Conservation (phyloP, 768 basidiomycete species). For the Fibroporia radiculosa region DNA sequence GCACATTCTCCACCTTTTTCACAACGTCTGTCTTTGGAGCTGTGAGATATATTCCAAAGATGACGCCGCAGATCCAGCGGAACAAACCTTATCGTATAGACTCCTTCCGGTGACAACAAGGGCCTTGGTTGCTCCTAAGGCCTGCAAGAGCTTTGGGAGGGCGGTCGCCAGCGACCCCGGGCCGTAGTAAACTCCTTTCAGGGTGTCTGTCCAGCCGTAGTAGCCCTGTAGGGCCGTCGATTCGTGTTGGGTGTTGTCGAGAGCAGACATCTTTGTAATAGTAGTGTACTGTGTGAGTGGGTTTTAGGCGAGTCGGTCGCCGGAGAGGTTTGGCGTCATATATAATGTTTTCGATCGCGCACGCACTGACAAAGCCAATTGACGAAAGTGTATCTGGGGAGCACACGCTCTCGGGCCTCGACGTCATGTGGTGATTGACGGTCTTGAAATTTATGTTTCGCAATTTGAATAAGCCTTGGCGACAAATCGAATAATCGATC, state of each 20-base stretch:
- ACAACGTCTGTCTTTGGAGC: conserved; percentile 50
- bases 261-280: conserved; percentile 9
- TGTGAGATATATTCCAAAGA: neutral
- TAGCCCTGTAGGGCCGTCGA: conserved; percentile 36
- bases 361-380: too few species aligned
- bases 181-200: conserved; percentile 66
- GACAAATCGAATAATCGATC: too few species aligned
- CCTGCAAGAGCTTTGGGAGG: conserved; percentile 52
- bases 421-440: too few species aligned
- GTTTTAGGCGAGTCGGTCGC: too few species aligned
- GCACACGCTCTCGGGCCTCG: too few species aligned
- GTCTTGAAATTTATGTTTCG: too few species aligned
- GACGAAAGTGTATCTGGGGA: too few species aligned
- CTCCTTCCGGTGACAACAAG: conserved; percentile 68
- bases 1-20: conserved; percentile 42
- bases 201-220: conserved; percentile 60
- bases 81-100: conserved; percentile 51
- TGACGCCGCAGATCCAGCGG: neutral
- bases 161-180: conserved; percentile 57
- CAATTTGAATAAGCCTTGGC: too few species aligned
- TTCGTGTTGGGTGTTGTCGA: conserved; percentile 4
- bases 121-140: conserved; percentile 52
- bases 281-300: too few species aligned
- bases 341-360: too few species aligned
- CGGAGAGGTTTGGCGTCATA: too few species aligned